phyloP scores from a whole-genome alignment of 371 early-diverging fungal species.

The Basidiobolus heterosporus region DNA sequence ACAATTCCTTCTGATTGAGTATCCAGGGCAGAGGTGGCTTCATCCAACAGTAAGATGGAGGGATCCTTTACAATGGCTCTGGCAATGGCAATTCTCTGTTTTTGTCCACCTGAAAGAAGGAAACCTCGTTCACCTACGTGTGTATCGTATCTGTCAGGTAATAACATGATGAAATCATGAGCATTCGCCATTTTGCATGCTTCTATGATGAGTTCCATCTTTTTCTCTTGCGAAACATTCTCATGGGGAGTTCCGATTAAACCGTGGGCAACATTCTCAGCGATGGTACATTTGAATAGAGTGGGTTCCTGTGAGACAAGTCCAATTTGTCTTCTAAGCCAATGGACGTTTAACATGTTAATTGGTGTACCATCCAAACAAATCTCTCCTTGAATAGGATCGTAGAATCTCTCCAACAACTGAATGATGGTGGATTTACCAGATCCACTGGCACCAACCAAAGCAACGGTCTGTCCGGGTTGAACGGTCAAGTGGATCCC shows the following conservation, averaged over 20 bases:
- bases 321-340: conserved; percentile 62
- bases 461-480: conserved; percentile 59
- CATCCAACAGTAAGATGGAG: conserved; percentile 37
- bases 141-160: conserved; percentile 62
- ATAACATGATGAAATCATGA: conserved; percentile 48
- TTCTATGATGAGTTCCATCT: conserved; percentile 15
- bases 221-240: conserved; percentile 10
- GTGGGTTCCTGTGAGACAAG: conserved; percentile 80
- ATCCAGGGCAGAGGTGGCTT: conserved; percentile 63
- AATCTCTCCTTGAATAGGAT: conserved; percentile 39
- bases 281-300: conserved; percentile 66
- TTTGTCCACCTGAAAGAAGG: conserved; percentile 35
- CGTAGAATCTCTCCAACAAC: conserved; percentile 82
- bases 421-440: conserved; percentile 83
- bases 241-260: conserved; percentile 30
- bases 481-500: conserved; percentile 34
- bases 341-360: conserved; percentile 42
- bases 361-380: conserved; percentile 53
- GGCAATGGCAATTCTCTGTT: conserved; percentile 52
- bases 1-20: conserved; percentile 67
- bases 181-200: conserved; percentile 51
- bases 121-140: conserved; percentile 42
- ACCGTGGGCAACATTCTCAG: conserved; percentile 58
- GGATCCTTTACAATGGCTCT: conserved; percentile 62
- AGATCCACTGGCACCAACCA: conserved; percentile 70